phyloP scores from a whole-genome alignment of 345 rosid species.

The Salix purpurea region DNA sequence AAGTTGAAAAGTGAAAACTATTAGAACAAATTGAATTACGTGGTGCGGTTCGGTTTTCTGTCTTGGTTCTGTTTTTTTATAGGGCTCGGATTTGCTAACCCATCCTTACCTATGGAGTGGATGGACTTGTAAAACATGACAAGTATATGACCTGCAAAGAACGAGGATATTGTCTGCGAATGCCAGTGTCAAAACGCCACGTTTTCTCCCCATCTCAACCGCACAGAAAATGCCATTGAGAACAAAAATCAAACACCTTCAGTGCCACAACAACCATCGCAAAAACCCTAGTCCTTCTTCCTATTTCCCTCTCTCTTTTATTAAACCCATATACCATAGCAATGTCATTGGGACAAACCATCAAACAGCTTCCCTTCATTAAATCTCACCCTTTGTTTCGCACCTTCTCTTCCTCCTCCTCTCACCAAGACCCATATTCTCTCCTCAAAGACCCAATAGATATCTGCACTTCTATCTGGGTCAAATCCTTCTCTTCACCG shows the following conservation, averaged over 20 bases:
- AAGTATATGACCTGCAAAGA: too few species aligned
- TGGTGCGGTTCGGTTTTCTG: too few species aligned
- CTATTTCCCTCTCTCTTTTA: neutral
- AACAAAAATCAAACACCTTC: neutral
- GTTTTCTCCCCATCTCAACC: neutral
- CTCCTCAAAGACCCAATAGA: slow-evolving; percentile 78
- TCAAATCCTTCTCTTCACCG: slow-evolving; percentile 81
- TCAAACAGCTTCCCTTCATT: slow-evolving; percentile 54
- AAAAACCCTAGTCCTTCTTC: neutral
- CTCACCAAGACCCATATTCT: slow-evolving; percentile 42
- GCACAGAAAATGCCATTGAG: neutral
- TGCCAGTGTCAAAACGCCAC: slow-evolving; percentile 25
- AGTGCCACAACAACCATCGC: neutral
- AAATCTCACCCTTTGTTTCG: slow-evolving; percentile 11
- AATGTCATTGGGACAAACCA: slow-evolving; percentile 49
- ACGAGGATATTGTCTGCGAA: too few species aligned
- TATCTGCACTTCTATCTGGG: slow-evolving; percentile 78
- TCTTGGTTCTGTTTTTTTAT: too few species aligned
- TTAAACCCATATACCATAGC: neutral
- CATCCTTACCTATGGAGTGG: too few species aligned
- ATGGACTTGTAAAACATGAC: too few species aligned
- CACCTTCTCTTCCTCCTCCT: slow-evolving; percentile 35
- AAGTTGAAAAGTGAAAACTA: too few species aligned
- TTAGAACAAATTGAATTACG: too few species aligned
- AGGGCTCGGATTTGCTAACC: too few species aligned